Conservation (phyloP, 2,329 filamentous ascomycete genomes). For the Xylaria polymorpha region DNA sequence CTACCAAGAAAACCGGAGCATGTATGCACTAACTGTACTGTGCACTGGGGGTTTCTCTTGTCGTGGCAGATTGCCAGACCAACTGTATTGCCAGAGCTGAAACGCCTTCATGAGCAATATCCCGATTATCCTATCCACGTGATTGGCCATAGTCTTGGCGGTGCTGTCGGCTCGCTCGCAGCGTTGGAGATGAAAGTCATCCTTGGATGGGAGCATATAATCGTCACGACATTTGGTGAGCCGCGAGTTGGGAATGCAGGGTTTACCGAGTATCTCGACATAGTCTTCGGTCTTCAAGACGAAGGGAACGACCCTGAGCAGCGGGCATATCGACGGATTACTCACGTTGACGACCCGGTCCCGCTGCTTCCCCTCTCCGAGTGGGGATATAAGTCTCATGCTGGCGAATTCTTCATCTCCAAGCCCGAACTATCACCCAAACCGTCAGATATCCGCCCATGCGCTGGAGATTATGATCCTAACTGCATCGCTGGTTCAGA, state of each 20-base stretch:
- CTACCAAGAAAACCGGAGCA: constrained; percentile 55
- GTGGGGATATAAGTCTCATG: constrained; percentile 89
- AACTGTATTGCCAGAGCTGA: constrained; percentile 74
- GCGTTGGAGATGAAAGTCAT: constrained; percentile 80
- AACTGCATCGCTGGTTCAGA: constrained; percentile 75
- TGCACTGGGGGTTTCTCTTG: constrained; percentile 88
- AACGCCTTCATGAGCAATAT: constrained; percentile 67
- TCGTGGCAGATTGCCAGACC: constrained; percentile 83
- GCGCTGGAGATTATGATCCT: constrained; percentile 76
- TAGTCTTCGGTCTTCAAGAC: constrained; percentile 59
- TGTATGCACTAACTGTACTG: constrained; percentile 86
- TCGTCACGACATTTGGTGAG: constrained; percentile 92
- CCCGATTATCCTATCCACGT: constrained; percentile 80
- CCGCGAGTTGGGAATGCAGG: constrained; percentile 73
- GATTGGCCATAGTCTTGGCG: constrained; percentile 91
- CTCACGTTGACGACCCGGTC: constrained; percentile 87
- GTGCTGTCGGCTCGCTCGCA: constrained; percentile 89
- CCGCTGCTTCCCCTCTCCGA: constrained; percentile 86
- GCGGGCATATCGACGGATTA: constrained; percentile 77
- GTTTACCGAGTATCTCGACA: constrained; percentile 67
- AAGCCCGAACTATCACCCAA: constrained; percentile 76
- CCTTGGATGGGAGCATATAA: constrained; percentile 78
- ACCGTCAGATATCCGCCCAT: constrained; percentile 75
- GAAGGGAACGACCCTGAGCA: constrained; percentile 50
- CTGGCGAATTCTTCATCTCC: constrained; percentile 87